Evolutionary conservation across 169 alveolate species (phyloP), one percentile per base, ranked within the genome.

Genomic region (Plasmodium vinckei): DNA sequence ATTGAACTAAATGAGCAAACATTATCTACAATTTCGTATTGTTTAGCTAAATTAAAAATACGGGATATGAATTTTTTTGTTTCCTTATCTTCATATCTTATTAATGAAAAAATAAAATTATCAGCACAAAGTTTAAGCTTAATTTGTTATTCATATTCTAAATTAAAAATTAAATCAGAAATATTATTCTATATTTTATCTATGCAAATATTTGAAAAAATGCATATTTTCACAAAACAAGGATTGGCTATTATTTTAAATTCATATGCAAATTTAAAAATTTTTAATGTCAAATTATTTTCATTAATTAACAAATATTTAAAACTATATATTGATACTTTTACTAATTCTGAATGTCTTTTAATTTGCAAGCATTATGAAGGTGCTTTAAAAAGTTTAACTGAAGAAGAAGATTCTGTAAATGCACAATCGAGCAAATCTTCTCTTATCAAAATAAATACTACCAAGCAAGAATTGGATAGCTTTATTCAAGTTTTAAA

Each of bases 111-210:
- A 57, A 68, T 82, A 19, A 27, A n/a, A 6, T 69, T 82, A 65
- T 82, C 90, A 15, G 53, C 90, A n/a, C 90, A 82, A 82, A 82
- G 90, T 56, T 82, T 82, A 68, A 82, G 90, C 42, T 59, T 82
- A 67, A 27, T 82, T 44, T 82, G 90, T 23, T 82, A 82, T 27
- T 67, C 86, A 10, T 82, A 67, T 47, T 82, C 90, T 19, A 82
- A 82, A 71, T 71, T 82, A 49, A 33, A 39, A 67, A 82, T 82
- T 42, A 82, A 82, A 54, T 82, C 90, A n/a, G 86, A 82, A 68
- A 68, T 82, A 49, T 42, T 82, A 49, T 82, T 82, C 69, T 82
- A 82, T 27, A 39, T 82, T 54, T 57, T 82, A 12, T 82, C 90
- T 4, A 39, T 82, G 3, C 90, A 82, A 71, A 82, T 82, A 25